Base-by-base conservation (phyloP, 2,329 filamentous ascomycete species). In the Sodiomyces alkalinus region DNA sequence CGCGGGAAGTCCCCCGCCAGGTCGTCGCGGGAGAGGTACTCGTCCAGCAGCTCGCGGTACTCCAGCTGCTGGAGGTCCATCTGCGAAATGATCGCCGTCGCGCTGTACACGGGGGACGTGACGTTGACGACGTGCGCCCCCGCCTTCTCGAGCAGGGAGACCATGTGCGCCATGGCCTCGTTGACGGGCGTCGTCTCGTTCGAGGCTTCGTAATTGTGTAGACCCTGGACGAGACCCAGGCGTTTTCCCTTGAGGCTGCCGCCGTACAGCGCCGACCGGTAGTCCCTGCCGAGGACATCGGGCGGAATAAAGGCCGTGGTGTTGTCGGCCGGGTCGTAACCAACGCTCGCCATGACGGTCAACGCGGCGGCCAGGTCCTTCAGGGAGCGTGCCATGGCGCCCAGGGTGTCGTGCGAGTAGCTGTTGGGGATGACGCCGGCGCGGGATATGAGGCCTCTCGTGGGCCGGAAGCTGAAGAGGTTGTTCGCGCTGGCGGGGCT, bases 401-500 rank as follows among this genome's bases (percentile, higher is more conserved):
- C 75, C 2, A 80, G 58, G 0, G 64, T 70, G 39, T 80, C 76
- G 38, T 74, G 69, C 39, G 71, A 64, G 21, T 60, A 47, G 10
- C 61, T 67, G 5, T 80, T 68, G 1, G 74, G 74, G n/a, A 80
- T 68, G 2, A 77, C 73, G 4, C 75, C 54, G 35, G 61, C 52
- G 10, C 69, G 55, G 2, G 68, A 73, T 0, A 67, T 77, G 4
- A 80, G 53, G 0, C 74, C 75, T 2, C 78, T 68, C 0, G 72
- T 75, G 1, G 74, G 71, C 43, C 74, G 76, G 44, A 81, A 72
- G 2, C 71, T 75, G 1, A 78, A 74, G 2, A 79, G 36, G 29
- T 74, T 74, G 46, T 68, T 75, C n/a, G n/a, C n/a, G n/a, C n/a
- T n/a, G n/a, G n/a, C n/a, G n/a, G n/a, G n/a, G n/a, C n/a, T n/a